Evolutionary conservation across 108 stramenopile genomes (phyloP), one percentile per base, ranked within the genome.

Genomic region (Discostella pseudostelligera): DNA sequence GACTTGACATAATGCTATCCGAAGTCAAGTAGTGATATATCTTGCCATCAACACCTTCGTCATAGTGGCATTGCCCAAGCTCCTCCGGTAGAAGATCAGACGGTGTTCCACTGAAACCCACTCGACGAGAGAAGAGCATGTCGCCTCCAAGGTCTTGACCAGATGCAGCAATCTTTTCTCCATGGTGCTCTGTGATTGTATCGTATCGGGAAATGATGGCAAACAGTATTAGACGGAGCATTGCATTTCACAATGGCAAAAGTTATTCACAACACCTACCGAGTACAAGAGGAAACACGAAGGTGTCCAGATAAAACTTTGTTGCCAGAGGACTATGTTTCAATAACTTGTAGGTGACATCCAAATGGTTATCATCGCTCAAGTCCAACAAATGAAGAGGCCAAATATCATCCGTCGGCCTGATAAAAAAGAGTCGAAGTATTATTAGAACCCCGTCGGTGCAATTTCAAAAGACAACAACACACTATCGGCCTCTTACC

Each of bases 21-120:
- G 88, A 86, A 4, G 96, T 96, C 39, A 99, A 76, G 58, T 82
- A 94, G 65, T 96, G 74, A 65, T 96, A 80, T 72, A 99, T 98
- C 79, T 96, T 87, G 32, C 97, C 98, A 63, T 98, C 98, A n/a
- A 93, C 90, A 22, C 97, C 95, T 39, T 90, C 96, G 64, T 98
- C 97, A 60, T 94, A 99, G 48, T 94, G 84, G 59, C 98, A 99
- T 56, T 89, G 93, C 19, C 99, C 99, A 59, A 99, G 87, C 76
- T 98, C 98, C 65, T 96, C 95, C 19, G 99, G 99, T 22, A 99
- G 81, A 17, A 99, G 81, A 77, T 98, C 96, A 42, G 91, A 94
- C 20, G 99, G 99, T 9, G 99, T 99, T 26, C 99, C 99, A 67
- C 91, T 93, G 81, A 99, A 99, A 6, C 99, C 99, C 32, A 99